Base-by-base conservation (phyloP, 2,329 filamentous ascomycete genomes). In the Microcyclospora pomicola region DNA sequence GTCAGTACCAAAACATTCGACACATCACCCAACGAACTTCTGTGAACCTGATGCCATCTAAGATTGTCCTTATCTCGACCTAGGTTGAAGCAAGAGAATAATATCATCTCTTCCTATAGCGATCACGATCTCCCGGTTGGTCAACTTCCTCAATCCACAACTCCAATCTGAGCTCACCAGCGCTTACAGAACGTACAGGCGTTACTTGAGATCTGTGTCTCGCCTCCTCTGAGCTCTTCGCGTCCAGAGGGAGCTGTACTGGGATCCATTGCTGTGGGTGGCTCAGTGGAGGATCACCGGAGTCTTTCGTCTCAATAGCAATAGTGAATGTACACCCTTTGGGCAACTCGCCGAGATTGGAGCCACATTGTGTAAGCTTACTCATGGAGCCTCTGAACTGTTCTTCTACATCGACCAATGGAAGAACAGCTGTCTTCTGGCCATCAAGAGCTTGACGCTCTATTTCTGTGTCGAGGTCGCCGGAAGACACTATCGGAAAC, bases 281-380 rank as follows among this genome's bases (percentile, higher is more conserved):
- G 30, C 55, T 57, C 24, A 67, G 48, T 1, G 67, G 66, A 24
- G 66, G 59, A 24, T 63, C 66, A 9, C 69, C 59, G 31, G 76
- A 67, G 15, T 80, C 72, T 30, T 72, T 73, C 45, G 87, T 56
- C 58, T 88, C 82, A 31, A 88, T 70, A 0, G 77, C 79, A n/a
- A 88, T 58, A 0, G 80, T 83, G 56, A 82, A 88, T 0, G 79
- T 81, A 56, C 80, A 85, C 1, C 71, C 71, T 2, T 67, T 59
- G 0, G 81, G 80, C 15, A 86, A 54, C 0, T 67, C 59, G 0
- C 58, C 61, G 44, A 84, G 65, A 39, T 64, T 68, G 42, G 75
- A 68, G 7, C 68, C 73, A 2, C 72, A 69, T 41, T 75, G 71
- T 0, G 74, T 70, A 11, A 88, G 61, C 34, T 73, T 71, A 38